Evolutionary conservation across 1,284 basidiomycete species (phyloP), one percentile per base, ranked within the genome.

Genomic region (Moesziomyces sp.): DNA sequence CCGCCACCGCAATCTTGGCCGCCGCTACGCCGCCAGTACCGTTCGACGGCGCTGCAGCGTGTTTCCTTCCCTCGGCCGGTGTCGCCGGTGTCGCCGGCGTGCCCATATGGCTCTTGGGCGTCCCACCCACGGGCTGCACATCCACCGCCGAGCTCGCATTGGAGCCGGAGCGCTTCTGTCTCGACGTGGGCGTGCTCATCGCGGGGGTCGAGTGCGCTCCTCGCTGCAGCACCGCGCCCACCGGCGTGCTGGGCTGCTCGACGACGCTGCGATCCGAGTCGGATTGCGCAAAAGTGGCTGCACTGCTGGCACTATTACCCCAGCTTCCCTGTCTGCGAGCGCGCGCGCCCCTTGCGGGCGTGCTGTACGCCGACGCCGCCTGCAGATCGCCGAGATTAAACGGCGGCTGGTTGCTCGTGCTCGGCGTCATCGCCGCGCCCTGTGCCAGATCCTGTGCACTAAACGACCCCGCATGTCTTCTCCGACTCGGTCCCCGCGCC

Each of bases 371-470:
- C 30, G 70, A 67, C 10, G 59, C 24, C 3, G 74, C 70, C 46
- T 72, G 73, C 52, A 69, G 45, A 28, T 69, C 64, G 14, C 52
- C 67, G 28, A 75, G 54, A 23, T 72, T 71, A 57, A 77, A 74
- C 1, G 68, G 63, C 47, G 67, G 73, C 45, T 56, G 52, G 11
- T 59, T 56, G 60, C 55, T 57, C 18, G 33, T 42, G 45, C 62
- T 74, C 3, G 74, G 69, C 44, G 63, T 60, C 59, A 80, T 75
- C 21, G 68, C 66, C 19, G 78, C 77, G 1, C 78, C 78, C 26
- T 77, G 72, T 16, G 74, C 74, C 44, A 81, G 58, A 46, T 81
- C 79, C 35, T 80, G 73, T 13, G 78, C 79, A 51, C 79, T 81
- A 59, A 81, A 81, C 3, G 76, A 78, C 42, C 79, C 79, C 5